These are phyloP conservation scores for Curvularia sp. DNA, from an alignment of 2,329 filamentous ascomycete species.

Conservation along the genomic window DNA sequence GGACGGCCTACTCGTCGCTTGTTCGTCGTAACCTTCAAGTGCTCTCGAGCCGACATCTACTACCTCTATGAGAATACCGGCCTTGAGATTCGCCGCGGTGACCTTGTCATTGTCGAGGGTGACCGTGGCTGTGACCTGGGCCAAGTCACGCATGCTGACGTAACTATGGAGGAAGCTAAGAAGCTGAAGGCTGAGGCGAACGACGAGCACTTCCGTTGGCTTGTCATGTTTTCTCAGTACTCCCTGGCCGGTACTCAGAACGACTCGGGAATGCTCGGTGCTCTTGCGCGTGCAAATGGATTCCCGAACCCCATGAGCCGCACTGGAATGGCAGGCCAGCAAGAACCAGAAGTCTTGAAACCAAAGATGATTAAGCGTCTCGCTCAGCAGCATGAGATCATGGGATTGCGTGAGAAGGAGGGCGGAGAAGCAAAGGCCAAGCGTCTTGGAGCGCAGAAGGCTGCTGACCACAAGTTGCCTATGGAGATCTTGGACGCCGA, in stretches of 20 bases:
- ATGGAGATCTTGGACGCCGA: slow-evolving; percentile 99
- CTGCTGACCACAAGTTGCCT: slow-evolving; percentile 89
- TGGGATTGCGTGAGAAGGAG: slow-evolving; percentile 90
- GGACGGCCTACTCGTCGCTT: slow-evolving; percentile 55
- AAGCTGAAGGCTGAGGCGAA: slow-evolving; percentile 89
- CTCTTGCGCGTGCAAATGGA: slow-evolving; percentile 46
- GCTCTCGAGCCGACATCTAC: slow-evolving; percentile 91
- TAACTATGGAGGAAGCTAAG: slow-evolving; percentile 86
- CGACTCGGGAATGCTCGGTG: slow-evolving; percentile 61
- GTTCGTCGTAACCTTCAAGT: slow-evolving; percentile 96
- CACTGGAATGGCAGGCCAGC: slow-evolving; percentile 57
- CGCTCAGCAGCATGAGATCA: slow-evolving; percentile 88
- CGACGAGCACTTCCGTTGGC: slow-evolving; percentile 96
- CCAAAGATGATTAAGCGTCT: slow-evolving; percentile 97
- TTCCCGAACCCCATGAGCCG: slow-evolving; percentile 40
- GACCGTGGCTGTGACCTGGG: slow-evolving; percentile 96
- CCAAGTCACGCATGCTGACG: slow-evolving; percentile 86
- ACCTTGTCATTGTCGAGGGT: slow-evolving; percentile 96
- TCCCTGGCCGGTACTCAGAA: slow-evolving; percentile 44
- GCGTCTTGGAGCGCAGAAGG: slow-evolving; percentile 94
- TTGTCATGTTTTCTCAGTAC: slow-evolving; percentile 94
- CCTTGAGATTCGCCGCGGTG: slow-evolving; percentile 85
- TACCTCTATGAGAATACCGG: slow-evolving; percentile 97
- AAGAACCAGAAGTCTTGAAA: slow-evolving; percentile 72
- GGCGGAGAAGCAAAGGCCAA: slow-evolving; percentile 98